Base-by-base conservation (phyloP, 2,329 filamentous ascomycete genomes). In the Penicillium sumatraense region DNA sequence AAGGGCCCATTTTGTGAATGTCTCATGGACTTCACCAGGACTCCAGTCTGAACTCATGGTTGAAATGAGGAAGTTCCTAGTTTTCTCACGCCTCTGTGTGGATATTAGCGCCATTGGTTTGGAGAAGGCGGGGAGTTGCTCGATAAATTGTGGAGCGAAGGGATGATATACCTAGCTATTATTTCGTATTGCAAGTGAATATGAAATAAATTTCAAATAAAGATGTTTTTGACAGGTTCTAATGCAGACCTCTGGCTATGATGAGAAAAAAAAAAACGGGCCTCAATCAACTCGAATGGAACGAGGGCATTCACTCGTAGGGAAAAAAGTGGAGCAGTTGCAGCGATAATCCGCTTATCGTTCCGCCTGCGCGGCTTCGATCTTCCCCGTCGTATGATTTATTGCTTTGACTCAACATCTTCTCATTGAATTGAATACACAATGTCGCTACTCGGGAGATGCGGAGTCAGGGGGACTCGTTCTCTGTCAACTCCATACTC, bases 1-100 rank as follows among this genome's bases (percentile, higher is more conserved):
- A 40, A 79, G 70, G 1, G 89, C 88, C 90, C 91, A 96, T 56
- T 80, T 67, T 2, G 88, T 79, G 56, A 96, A 89, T 8, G 78
- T 74, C 23, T 83, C 75, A 57, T 77, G 74, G 21, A 71, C 56
- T 48, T 71, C 58, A 13, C 74, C 74, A 11, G 75, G 68, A 55
- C 63, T 67, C 65, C 68, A 71, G 18, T 61, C 49, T 54, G 68
- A 62, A 35, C 54, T 63, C 68, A 71, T 72, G 21, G 49, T 63
- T 10, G 21, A 11, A 45, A 40, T 26, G 13, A n/a, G n/a, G n/a
- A n/a, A n/a, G 10, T 31, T 7, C n/a, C 33, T 31, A 2, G 13
- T 31, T 31, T 31, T 31, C 29, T 31, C n/a, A 5, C 11, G 9
- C 29, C n/a, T 31, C 29, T 31, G 29, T 31, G 29, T 31, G 29